Percentiles rank a stretch among this genome's conserved stretches.
Evolutionary conservation across 331 rosid species (phyloP).

Genomic region (Quercus phellos): DNA sequence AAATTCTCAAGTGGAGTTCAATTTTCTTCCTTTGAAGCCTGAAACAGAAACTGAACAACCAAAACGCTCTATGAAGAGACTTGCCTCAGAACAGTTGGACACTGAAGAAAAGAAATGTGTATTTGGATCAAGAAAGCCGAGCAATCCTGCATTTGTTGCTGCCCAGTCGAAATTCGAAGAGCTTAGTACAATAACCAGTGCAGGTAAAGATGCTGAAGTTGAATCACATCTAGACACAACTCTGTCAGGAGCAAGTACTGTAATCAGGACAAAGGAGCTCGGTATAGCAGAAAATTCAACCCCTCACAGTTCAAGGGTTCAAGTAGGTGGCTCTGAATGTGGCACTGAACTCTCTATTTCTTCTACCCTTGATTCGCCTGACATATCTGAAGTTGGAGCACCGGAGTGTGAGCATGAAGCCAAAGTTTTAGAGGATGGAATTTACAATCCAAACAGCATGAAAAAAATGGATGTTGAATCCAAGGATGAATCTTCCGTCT

Average conservation of each 20-base stretch:
- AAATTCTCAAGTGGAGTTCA: constrained; percentile 33
- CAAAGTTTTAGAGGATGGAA: constrained; percentile 43
- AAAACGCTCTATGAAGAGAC: constrained; percentile 41
- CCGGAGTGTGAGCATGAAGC: constrained; percentile 47
- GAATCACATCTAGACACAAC: constrained; percentile 43
- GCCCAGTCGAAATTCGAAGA: constrained; percentile 83
- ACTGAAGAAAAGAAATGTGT: constrained; percentile 48
- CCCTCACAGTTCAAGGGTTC: constrained; percentile 37
- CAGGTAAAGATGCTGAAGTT: constrained; percentile 47
- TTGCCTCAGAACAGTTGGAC: constrained; percentile 60
- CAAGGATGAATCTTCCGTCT: constrained; percentile 21
- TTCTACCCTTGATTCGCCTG: constrained; percentile 89
- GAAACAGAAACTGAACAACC: constrained; percentile 48
- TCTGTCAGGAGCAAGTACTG: constrained; percentile 35
- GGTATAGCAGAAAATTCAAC: constrained; percentile 38
- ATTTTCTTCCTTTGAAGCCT: constrained; percentile 31
- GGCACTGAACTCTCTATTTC: constrained; percentile 81
- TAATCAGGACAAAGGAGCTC: constrained; percentile 44
- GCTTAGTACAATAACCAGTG: constrained; percentile 43
- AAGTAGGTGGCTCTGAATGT: constrained; percentile 71
- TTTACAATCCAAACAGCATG: constrained; percentile 27
- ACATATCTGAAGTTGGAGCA: constrained; percentile 54
- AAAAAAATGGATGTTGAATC: constrained; percentile 30
- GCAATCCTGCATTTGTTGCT: constrained; percentile 69
- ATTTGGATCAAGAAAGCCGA: constrained; percentile 52